phyloP scores from a whole-genome alignment of 2,329 filamentous ascomycete species.

The Aspergillus fumigatus region DNA sequence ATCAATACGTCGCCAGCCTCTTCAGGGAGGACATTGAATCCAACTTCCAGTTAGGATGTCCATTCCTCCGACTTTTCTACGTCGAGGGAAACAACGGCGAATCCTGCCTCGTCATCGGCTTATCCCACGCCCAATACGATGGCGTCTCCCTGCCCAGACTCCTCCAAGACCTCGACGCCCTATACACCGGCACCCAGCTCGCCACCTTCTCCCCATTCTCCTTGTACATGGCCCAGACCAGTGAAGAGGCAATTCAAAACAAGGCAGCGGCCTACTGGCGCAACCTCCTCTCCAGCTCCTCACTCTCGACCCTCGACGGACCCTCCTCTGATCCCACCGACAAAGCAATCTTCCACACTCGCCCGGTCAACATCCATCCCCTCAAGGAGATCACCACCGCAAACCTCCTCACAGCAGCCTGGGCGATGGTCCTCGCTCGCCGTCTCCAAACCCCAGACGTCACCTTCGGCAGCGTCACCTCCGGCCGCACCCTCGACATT shows the following conservation, averaged over 20 bases:
- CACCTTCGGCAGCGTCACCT: conserved; percentile 60
- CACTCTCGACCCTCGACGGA: conserved; percentile 35
- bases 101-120: conserved; percentile 47
- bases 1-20: conserved; percentile 46
- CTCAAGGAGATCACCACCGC: conserved; percentile 54
- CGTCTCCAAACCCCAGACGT: conserved; percentile 49
- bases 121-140: conserved; percentile 65
- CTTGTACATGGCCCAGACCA: conserved; percentile 34
- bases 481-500: conserved; percentile 56
- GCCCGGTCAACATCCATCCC: conserved; percentile 35
- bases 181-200: conserved; percentile 40
- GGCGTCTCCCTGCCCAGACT: conserved; percentile 59
- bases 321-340: conserved; percentile 15
- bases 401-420: conserved; percentile 58
- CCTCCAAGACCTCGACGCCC: conserved; percentile 52
- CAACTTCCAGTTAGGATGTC: conserved; percentile 51
- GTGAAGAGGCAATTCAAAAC: conserved; percentile 29
- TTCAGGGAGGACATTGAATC: conserved; percentile 50
- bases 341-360: conserved; percentile 22
- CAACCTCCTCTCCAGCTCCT: conserved; percentile 50
- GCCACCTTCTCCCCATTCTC: conserved; percentile 36
- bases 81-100: conserved; percentile 33
- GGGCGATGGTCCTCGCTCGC: conserved; percentile 56
- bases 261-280: conserved; percentile 50
- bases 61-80: conserved; percentile 55